Base-by-base conservation (phyloP, 1,284 basidiomycete genomes). In the Microstroma glucosiphilum region DNA sequence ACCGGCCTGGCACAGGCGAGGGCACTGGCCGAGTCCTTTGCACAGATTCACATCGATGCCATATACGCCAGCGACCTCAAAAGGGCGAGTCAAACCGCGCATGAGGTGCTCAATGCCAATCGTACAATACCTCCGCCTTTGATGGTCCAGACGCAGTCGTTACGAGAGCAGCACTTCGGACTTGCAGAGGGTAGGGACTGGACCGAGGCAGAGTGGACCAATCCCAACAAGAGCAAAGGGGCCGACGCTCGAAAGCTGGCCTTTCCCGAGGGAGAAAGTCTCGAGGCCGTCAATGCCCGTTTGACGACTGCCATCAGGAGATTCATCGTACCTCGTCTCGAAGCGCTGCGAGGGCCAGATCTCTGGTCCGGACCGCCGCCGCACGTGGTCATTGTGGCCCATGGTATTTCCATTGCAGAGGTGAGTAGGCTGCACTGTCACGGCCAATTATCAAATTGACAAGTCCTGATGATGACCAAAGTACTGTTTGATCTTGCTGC, bases 1-100 rank as follows among this genome's bases (percentile, higher is more conserved):
- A 89, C 92, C 78, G 91, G 91, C 88, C 73, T 78, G 83, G 80
- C 91, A 88, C 91, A 93, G 88, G 90, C 91, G 2, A 85, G 84
- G 70, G 89, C 90, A 0, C 82, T 90, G 1, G 90, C 86, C 0
- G 80, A 82, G 57, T 85, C 85, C 23, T 84, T 91, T 40, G 80
- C 85, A n/a, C 72, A 81, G 37, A 85, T 82, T 13, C 82, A 75
- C 9, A 83, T 92, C 68, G 82, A 84, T 49, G 84, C 84, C 19
- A 88, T 96, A 63, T 86, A 90, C 78, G 84, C 89, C 8, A 93
- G 91, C 0, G 85, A 89, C 62, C 84, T 96, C 57, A 84, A 87
- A 70, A 86, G 92, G 26, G 90, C 92, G 1, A 81, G 84, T 60
- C 82, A 83, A 68, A 92, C 90, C 0, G 90, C 89, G 0, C 78